A percentile compares a stretch with the other conserved stretches of the same genome.
Conservation (phyloP, 257 asterid genomes). For the Paulownia fortunei region DNA sequence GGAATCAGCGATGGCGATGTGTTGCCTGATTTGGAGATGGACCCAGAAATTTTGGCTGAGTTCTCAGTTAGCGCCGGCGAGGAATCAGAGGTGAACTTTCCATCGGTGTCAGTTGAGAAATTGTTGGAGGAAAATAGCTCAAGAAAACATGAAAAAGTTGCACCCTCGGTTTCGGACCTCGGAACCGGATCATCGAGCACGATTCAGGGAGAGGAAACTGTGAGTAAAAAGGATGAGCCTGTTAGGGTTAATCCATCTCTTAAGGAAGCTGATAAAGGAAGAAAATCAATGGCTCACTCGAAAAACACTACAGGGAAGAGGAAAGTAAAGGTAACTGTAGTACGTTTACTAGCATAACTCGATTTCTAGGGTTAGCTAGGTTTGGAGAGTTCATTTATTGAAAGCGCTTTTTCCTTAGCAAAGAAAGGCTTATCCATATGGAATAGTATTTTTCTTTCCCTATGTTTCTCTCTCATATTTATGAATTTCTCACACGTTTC, state of each 20-base stretch:
- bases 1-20: slow-evolving; percentile 71
- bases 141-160: slow-evolving; percentile 22
- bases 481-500: slow-evolving; percentile 33
- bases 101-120: slow-evolving; percentile 22
- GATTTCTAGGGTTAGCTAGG: slow-evolving; percentile 7
- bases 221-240: slow-evolving; percentile 30
- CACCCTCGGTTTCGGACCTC: slow-evolving; percentile 35
- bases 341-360: neutral
- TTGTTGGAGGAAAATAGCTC: slow-evolving; percentile 21
- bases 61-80: slow-evolving; percentile 53
- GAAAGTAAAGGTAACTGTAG: slow-evolving; percentile 71
- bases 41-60: slow-evolving; percentile 69
- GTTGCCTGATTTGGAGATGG: slow-evolving; percentile 87
- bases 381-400: neutral
- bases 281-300: slow-evolving; percentile 51
- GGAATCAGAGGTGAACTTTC: slow-evolving; percentile 46
- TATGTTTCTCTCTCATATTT: slow-evolving; percentile 31
- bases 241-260: slow-evolving; percentile 25
- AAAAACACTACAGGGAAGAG: slow-evolving; percentile 64
- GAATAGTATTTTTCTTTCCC: neutral
- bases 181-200: slow-evolving; percentile 40
- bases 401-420: neutral
- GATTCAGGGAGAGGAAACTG: slow-evolving; percentile 43
- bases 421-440: slow-evolving; percentile 23
- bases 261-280: slow-evolving; percentile 44